Base-by-base conservation (phyloP, 2,329 filamentous ascomycete species). In the Boeremia exigua region DNA sequence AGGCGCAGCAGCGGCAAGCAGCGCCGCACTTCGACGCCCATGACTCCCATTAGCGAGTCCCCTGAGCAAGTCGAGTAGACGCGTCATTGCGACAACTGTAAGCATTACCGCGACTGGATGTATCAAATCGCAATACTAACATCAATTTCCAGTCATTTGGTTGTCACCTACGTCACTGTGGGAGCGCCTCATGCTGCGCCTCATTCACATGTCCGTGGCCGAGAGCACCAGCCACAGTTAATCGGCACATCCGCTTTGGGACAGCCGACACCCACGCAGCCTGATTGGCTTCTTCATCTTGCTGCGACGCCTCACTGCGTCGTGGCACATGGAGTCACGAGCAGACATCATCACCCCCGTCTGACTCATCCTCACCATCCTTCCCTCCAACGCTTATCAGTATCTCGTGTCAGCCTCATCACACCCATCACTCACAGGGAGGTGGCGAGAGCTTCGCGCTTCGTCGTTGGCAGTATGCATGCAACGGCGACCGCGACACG, bases 11-110 rank as follows among this genome's bases (percentile, higher is more conserved):
- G 74, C 54, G 72, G 69, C 39, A 78, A 77, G 70, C 68, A 70
- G 54, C 68, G 73, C 37, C 70, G 75, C 48, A 61, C 72, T 2
- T 75, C 74, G 38, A 77, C 77, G 68, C 75, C 76, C 11, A 77
- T 78, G 75, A 73, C 71, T 50, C 75, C 75, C 51, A 78, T 78
- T 54, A 66, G 73, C 10, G 76, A 78, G 68, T 74, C 72, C 7
- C 72, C 73, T 17, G 74, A 76, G 60, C 69, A 71, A 14, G 65
- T 66, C 19, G 75, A 77, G 65, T 77, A 69, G 76, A 60, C 23
- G 6, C 29, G 36, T 39, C 38, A 34, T 45, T 32, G 23, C 52
- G 45, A 51, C 19, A 58, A 37, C 42, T 37, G 64, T 69, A 67
- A 62, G 66, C 25, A 56, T 55, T 54, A 33, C 40, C 46, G 2